Conservation (phyloP, 306 rosid genomes). For the Astragalus membranaceus region DNA sequence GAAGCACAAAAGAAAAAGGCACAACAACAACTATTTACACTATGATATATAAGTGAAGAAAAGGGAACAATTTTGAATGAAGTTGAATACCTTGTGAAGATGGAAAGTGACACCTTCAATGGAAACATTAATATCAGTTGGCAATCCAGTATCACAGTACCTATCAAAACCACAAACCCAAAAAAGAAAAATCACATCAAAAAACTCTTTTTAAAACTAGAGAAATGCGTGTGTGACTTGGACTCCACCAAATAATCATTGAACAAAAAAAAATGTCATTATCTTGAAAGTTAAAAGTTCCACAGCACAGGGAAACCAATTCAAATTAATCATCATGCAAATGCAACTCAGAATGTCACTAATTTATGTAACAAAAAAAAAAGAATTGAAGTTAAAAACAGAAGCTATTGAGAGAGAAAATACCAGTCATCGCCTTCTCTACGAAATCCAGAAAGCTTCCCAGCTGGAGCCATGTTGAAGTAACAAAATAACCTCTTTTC, state of each 20-base stretch:
- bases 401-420: neutral
- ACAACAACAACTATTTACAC: neutral
- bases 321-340: neutral
- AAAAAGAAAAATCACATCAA: neutral
- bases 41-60: neutral
- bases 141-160: conserved; percentile 65
- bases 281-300: neutral
- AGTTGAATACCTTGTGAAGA: conserved; percentile 64
- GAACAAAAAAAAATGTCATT: conserved; percentile 16
- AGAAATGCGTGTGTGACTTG: conserved; percentile 20
- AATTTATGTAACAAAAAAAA: neutral
- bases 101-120: conserved; percentile 61
- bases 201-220: neutral
- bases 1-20: conserved; percentile 12
- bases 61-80: conserved; percentile 1
- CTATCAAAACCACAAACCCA: conserved; percentile 31
- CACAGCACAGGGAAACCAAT: neutral
- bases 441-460: conserved; percentile 70
- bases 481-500: conserved; percentile 3
- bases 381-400: neutral
- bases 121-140: conserved; percentile 59
- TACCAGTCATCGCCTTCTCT: conserved; percentile 81
- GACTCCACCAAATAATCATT: conserved; percentile 9
- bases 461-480: conserved; percentile 68
- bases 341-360: neutral